Evolutionary conservation across 305 asterid genomes (phyloP).

Genomic region (Fraxinus platypoda): DNA sequence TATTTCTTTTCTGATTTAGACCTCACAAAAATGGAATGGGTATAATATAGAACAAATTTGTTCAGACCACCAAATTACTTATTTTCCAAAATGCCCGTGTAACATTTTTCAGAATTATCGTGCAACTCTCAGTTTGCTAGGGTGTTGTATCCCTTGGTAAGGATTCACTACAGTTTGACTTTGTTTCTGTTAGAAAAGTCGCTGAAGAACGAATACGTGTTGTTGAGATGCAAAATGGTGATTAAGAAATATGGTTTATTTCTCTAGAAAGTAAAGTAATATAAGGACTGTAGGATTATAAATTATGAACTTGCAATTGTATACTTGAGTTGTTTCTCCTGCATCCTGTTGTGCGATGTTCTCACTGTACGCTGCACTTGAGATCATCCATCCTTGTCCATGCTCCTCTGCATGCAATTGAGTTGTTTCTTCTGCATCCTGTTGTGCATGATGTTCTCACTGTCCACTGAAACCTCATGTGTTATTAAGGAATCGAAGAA

Average conservation of each 20-base stretch:
- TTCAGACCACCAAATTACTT: background rate
- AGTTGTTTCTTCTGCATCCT: slow-evolving; percentile 1
- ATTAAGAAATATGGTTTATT: background rate
- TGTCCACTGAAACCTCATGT: background rate
- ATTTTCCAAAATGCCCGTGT: background rate
- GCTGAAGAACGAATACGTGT: background rate
- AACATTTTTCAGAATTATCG: background rate
- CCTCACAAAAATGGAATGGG: background rate
- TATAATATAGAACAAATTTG: background rate
- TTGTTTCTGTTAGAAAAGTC: background rate
- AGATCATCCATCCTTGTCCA: background rate
- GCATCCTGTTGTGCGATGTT: background rate
- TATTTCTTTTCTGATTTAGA: background rate
- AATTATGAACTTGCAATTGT: background rate
- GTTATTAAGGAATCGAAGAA: background rate
- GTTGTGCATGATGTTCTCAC: background rate
- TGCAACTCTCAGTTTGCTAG: background rate
- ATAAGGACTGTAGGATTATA: background rate
- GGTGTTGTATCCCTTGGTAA: background rate
- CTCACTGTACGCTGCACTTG: background rate
- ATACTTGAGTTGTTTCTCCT: background rate
- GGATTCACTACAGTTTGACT: background rate
- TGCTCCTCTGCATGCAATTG: background rate
- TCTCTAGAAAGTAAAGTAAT: background rate
- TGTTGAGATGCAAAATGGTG: background rate